Evolutionary conservation across 495 filamentous ascomycete genomes (phyloP), one percentile per base, ranked within the genome.

Genomic region (Aspergillus ostianus): DNA sequence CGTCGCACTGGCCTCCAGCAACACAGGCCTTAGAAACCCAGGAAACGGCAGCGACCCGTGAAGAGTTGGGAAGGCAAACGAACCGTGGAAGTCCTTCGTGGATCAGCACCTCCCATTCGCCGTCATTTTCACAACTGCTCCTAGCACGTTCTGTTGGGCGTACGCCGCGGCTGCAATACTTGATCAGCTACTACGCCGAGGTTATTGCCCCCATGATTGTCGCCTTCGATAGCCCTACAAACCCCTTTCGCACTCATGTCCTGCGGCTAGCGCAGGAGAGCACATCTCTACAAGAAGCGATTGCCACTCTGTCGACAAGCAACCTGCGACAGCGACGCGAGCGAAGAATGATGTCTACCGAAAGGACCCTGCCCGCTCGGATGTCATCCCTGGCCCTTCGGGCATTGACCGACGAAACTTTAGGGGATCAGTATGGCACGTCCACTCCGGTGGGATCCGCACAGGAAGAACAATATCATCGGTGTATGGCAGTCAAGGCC

Each of bases 131-230:
- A 13, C 73, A 77, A 29, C 61, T 79, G 44, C 74, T 83, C 18
- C 64, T 81, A 12, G 73, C 78, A 51, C 67, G 78, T 47, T 76
- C 77, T 0, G 73, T 81, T 23, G 81, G 81, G 12, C 77, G 74
- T 7, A 82, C 85, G 6, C 84, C 82, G 10, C 81, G 85, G 27
- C 75, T 86, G 45, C 79, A 80, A 65, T 84, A 81, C 60, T 74
- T 88, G 29, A 82, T 84, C 63, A 81, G 80, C 59, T 84, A 84
- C 59, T 84, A 94, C 72, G 87, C 93, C 57, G 93, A 92, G 67
- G 87, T 89, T 62, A 92, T 98, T 72, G 94, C 93, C 60, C 90
- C 91, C 0, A 88, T 90, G 60, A 89, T 97, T 65, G 92, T 97
- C 17, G 88, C 92, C 50, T 94, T 97, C 73, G 93, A 98, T 67